Evolutionary conservation across 306 rosid species (phyloP).

Genomic region (Citrullus mucosospermus): DNA sequence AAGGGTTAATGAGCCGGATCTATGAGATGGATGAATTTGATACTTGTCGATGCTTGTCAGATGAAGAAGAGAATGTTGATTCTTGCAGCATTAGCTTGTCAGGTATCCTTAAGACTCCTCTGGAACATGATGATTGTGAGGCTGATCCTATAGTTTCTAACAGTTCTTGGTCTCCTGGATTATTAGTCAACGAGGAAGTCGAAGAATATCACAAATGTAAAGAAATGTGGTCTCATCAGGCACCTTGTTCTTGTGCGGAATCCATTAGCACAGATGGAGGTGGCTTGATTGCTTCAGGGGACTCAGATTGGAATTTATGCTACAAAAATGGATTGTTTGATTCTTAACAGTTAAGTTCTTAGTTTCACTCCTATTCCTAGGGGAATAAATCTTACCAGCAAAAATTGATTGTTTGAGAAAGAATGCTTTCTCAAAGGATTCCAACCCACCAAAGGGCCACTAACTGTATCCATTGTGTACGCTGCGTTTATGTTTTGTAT

Average conservation of each 20-base stretch:
- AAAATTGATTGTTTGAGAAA: neutral
- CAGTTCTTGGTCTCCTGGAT: slow-evolving; percentile 13
- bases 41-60: slow-evolving; percentile 71
- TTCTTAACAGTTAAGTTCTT: slow-evolving; percentile 11
- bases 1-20: slow-evolving; percentile 45
- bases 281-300: slow-evolving; percentile 52
- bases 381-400: neutral
- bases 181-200: slow-evolving; percentile 12
- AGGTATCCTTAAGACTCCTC: slow-evolving; percentile 17
- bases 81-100: slow-evolving; percentile 14
- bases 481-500: neutral
- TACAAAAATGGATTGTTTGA: slow-evolving; percentile 40
- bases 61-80: slow-evolving; percentile 34
- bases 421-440: slow-evolving; percentile 1
- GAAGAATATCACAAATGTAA: slow-evolving; percentile 15
- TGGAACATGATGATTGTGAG: slow-evolving; percentile 12
- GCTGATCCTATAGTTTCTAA: slow-evolving; percentile 11
- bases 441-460: neutral
- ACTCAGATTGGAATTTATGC: slow-evolving; percentile 55
- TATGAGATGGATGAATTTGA: slow-evolving; percentile 55
- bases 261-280: slow-evolving; percentile 61
- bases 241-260: slow-evolving; percentile 36
- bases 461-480: neutral
- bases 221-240: slow-evolving; percentile 16
- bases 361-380: slow-evolving; percentile 12